Evolutionary conservation across 805 yeast species (phyloP).

Genomic region (Tetrapisispora phaffii): DNA sequence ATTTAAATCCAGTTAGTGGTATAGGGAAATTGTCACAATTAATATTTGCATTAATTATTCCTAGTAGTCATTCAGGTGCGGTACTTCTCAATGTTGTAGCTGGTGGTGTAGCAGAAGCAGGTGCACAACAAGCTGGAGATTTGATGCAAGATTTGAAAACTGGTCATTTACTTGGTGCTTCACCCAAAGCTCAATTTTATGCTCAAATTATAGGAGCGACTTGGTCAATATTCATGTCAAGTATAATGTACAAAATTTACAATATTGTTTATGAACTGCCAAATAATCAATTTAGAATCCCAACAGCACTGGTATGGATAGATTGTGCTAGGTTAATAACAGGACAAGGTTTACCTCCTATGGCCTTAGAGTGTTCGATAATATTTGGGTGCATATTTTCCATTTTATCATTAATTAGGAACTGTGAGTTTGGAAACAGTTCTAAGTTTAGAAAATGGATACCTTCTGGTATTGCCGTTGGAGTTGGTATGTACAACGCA

Average conservation of each 20-base stretch:
- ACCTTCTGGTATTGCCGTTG: constrained; percentile 95
- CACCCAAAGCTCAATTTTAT: constrained; percentile 81
- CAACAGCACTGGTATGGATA: constrained; percentile 94
- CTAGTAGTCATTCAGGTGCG: constrained; percentile 64
- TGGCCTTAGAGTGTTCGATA: constrained; percentile 52
- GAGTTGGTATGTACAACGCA: constrained; percentile 88
- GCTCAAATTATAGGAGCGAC: constrained; percentile 85
- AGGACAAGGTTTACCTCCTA: constrained; percentile 82
- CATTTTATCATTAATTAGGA: constrained; percentile 51
- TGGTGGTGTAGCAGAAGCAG: constrained; percentile 97
- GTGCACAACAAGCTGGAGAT: constrained; percentile 98
- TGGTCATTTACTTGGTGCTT: constrained; percentile 83
- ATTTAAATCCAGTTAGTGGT: constrained; percentile 92
- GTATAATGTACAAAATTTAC: constrained; percentile 75
- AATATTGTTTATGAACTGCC: constrained; percentile 80
- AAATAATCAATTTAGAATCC: constrained; percentile 68
- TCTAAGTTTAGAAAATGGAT: constrained; percentile 39
- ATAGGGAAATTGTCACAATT: constrained; percentile 90
- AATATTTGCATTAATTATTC: constrained; percentile 73
- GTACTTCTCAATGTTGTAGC: constrained; percentile 81
- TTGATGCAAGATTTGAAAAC: constrained; percentile 95
- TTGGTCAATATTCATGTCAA: constrained; percentile 72
- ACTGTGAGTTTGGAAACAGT: constrained; percentile 40
- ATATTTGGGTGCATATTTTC: constrained; percentile 62
- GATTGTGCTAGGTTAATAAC: constrained; percentile 90